phyloP scores from a whole-genome alignment of 495 filamentous ascomycete species.

The Choiromyces venosus region DNA sequence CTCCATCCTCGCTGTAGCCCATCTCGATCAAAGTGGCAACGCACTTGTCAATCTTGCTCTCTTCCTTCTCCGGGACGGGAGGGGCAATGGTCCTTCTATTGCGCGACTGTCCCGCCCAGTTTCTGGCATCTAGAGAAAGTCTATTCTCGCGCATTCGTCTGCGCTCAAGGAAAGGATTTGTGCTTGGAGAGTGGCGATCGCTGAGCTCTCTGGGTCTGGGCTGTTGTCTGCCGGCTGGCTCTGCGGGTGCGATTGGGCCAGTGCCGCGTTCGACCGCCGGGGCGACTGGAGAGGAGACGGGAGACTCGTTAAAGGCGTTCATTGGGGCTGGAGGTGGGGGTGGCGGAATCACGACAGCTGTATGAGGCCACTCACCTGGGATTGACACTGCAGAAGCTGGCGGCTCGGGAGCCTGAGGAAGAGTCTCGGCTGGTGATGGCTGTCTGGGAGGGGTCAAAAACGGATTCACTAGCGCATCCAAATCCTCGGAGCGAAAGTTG shows the following conservation, averaged over 20 bases:
- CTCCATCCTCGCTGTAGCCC: constrained; percentile 49
- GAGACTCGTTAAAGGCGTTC: constrained; percentile 19
- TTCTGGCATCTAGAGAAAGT: constrained; percentile 3
- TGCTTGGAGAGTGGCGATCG: not conserved
- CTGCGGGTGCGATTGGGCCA: constrained; percentile 6
- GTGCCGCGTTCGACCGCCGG: constrained; percentile 8
- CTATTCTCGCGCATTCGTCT: constrained; percentile 16
- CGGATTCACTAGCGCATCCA: constrained; percentile 11
- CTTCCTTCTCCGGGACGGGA: constrained; percentile 11
- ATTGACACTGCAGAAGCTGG: not conserved
- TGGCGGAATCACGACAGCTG: constrained; percentile 26
- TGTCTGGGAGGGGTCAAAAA: constrained; percentile 33
- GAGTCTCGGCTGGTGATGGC: constrained; percentile 8
- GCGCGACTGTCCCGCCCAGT: not conserved
- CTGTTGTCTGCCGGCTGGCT: constrained; percentile 15
- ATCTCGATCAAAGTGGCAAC: constrained; percentile 48
- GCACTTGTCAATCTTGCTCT: constrained; percentile 47
- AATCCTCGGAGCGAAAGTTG: constrained; percentile 25
- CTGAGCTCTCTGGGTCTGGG: not conserved
- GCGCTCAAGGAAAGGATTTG: constrained; percentile 26
- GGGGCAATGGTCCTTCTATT: constrained; percentile 8
- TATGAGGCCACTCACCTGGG: constrained; percentile 25
- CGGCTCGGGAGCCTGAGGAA: constrained; percentile 5
- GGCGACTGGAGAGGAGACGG: not conserved
- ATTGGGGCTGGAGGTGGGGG: constrained; percentile 33